These are phyloP conservation scores for Kitagawia praeruptora DNA, from an alignment of 129 eudicot species.

Conservation along the genomic window DNA sequence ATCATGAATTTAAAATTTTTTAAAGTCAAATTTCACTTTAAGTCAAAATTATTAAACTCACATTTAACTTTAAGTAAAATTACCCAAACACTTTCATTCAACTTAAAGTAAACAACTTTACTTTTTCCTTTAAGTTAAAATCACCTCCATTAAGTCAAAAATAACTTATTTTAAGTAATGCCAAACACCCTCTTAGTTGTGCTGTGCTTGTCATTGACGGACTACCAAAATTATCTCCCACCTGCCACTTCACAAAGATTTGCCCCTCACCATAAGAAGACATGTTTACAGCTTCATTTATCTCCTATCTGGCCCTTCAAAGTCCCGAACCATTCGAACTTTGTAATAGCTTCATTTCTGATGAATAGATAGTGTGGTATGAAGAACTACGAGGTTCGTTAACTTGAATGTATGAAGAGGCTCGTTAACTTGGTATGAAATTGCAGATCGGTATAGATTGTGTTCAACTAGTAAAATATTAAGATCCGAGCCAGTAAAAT, in stretches of 20 bases:
- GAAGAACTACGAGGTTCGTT: not conserved
- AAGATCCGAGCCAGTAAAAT: not conserved
- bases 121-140: too few species aligned
- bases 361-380: not conserved
- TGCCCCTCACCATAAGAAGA: not conserved
- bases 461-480: too few species aligned
- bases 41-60: too few species aligned
- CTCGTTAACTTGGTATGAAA: not conserved
- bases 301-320: not conserved
- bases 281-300: not conserved
- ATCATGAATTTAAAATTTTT: too few species aligned
- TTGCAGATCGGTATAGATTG: not conserved
- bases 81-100: too few species aligned
- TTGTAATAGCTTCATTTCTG: not conserved
- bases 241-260: conserved; percentile 1
- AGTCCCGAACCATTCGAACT: not conserved
- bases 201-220: conserved; percentile 11
- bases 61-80: too few species aligned
- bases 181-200: too few species aligned
- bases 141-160: too few species aligned
- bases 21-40: too few species aligned
- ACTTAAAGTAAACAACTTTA: too few species aligned
- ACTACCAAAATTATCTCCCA: not conserved
- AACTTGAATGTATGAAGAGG: too few species aligned
- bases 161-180: too few species aligned